Conservation (phyloP, 2,329 filamentous ascomycete species). For the Sporothrix inflata region DNA sequence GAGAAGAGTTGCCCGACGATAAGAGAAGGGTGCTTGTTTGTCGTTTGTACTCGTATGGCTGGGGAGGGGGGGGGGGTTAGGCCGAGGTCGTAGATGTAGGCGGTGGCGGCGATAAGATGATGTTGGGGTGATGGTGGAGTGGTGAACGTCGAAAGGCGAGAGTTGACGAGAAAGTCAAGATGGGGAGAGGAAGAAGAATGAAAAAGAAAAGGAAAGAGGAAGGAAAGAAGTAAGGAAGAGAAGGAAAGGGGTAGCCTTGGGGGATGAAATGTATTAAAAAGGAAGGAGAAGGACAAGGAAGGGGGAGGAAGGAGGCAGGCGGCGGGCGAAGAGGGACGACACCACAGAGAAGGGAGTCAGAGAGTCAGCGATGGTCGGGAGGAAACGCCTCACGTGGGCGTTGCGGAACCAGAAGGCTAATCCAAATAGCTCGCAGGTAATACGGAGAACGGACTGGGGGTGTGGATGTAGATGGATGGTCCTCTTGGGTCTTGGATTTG, state of each 20-base stretch:
- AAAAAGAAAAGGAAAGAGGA: not conserved
- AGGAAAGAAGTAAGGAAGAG: not conserved
- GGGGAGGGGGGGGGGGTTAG: not conserved
- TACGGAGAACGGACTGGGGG: conserved; percentile 21
- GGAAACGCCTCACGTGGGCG: conserved; percentile 27
- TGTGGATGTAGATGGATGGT: too few relatives aligned
- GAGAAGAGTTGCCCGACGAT: conserved; percentile 4
- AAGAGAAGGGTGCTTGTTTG: not conserved
- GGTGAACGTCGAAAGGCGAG: not conserved
- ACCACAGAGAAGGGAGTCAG: conserved; percentile 1
- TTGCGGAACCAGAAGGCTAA: conserved; percentile 23
- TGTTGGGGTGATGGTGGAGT: not conserved
- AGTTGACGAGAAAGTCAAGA: conserved; percentile 1
- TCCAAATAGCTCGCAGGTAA: conserved; percentile 20
- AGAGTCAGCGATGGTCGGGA: conserved; percentile 22
- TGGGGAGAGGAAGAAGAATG: not conserved
- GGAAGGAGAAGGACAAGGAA: conserved; percentile 14
- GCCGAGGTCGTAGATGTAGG: conserved; percentile 6
- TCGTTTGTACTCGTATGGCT: not conserved
- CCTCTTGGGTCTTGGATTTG: too few relatives aligned
- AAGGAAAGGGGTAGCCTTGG: conserved; percentile 1
- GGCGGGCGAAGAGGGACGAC: conserved; percentile 12
- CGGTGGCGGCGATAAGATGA: not conserved
- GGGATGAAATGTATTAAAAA: conserved; percentile 17
- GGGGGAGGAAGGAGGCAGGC: not conserved